Conservation (phyloP, 2,329 filamentous ascomycete genomes). For the Passalora sequoiae region DNA sequence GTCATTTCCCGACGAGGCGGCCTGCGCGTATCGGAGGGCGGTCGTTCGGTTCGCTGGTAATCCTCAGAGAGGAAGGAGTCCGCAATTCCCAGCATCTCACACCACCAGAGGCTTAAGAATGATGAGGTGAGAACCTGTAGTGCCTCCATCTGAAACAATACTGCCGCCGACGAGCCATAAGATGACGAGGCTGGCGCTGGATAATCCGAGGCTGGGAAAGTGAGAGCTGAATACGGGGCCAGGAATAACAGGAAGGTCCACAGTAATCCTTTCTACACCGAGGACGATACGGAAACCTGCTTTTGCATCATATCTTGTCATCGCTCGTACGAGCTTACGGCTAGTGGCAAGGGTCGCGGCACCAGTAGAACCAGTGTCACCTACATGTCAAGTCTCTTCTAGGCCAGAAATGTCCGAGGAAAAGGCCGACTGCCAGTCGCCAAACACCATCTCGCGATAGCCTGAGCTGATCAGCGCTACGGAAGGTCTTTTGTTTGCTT, state of each 20-base stretch:
- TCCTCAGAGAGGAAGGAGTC: too few relatives aligned
- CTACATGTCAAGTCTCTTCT: neutral
- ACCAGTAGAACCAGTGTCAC: neutral
- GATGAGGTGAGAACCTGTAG: neutral
- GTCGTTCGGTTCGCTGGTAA: neutral
- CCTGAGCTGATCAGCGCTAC: neutral
- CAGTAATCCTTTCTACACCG: neutral
- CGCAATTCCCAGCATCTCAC: neutral
- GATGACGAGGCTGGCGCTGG: neutral
- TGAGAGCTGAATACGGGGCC: neutral
- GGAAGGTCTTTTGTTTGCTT: neutral
- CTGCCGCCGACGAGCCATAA: neutral
- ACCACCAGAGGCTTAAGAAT: neutral
- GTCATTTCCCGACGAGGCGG: neutral
- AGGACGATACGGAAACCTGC: neutral
- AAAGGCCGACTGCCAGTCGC: neutral
- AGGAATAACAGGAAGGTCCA: too few relatives aligned
- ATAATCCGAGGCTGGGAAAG: neutral
- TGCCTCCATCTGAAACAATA: neutral
- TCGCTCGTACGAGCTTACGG: neutral
- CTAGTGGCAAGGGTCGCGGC: neutral
- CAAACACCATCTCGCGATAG: neutral
- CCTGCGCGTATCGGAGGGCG: neutral
- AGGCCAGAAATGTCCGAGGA: neutral
- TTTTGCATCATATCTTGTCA: neutral